These are phyloP conservation scores for Gossypium anomalum DNA, from an alignment of 345 rosid species.

Conservation along the genomic window DNA sequence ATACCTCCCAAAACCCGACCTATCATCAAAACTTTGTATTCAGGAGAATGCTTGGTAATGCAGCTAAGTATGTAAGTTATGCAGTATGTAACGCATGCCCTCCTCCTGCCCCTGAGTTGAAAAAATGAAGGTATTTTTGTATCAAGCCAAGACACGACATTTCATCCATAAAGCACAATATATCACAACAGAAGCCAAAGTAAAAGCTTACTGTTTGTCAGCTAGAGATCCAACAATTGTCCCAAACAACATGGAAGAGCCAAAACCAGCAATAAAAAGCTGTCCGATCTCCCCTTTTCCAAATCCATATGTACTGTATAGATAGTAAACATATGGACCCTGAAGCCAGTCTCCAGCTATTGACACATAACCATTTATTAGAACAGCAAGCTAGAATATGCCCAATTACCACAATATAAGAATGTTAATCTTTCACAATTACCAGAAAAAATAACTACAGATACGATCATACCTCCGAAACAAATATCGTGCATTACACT, in stretches of 20 bases:
- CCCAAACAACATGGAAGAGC: slow-evolving; percentile 93
- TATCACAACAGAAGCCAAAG: slow-evolving; percentile 12
- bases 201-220: slow-evolving; percentile 70
- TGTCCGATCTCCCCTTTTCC: slow-evolving; percentile 89
- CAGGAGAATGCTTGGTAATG: slow-evolving; percentile 89
- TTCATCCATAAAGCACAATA: not conserved
- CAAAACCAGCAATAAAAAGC: slow-evolving; percentile 97
- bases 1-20: slow-evolving; percentile 96
- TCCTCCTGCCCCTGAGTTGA: slow-evolving; percentile 76
- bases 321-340: slow-evolving; percentile 95
- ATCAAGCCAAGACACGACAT: not conserved
- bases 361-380: slow-evolving; percentile 29
- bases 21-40: slow-evolving; percentile 82
- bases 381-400: slow-evolving; percentile 7
- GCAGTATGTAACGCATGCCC: slow-evolving; percentile 87
- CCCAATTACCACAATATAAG: not conserved
- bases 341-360: slow-evolving; percentile 98
- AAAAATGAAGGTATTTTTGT: slow-evolving; percentile 10
- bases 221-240: slow-evolving; percentile 96
- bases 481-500: not conserved
- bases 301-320: slow-evolving; percentile 76
- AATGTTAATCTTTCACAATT: not conserved
- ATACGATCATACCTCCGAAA: not conserved
- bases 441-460: not conserved
- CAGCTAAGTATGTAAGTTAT: slow-evolving; percentile 83